Evolutionary conservation across 2,329 filamentous ascomycete species (phyloP).

Genomic region (Pseudogymnoascus sp.): DNA sequence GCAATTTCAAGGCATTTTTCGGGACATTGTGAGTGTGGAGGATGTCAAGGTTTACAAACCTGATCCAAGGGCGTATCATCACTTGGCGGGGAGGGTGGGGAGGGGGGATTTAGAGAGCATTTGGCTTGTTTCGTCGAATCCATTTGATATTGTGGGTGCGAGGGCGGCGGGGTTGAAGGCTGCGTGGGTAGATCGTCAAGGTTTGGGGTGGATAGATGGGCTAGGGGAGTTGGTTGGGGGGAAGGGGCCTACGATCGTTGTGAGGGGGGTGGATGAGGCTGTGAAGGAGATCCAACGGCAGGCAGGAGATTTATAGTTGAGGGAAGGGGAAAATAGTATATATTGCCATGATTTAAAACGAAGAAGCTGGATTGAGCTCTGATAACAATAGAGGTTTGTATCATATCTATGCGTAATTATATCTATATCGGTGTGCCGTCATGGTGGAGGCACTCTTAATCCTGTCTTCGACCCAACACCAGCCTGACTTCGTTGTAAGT

Average conservation of each 20-base stretch:
- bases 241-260: constrained; percentile 46
- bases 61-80: constrained; percentile 32
- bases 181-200: constrained; percentile 59
- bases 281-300: constrained; percentile 33
- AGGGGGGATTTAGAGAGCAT: constrained; percentile 37
- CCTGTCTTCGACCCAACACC: constrained; percentile 40
- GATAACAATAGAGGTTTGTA: background rate
- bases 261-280: constrained; percentile 50
- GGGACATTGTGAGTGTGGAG: constrained; percentile 55
- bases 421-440: background rate
- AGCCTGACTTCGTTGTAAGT: constrained; percentile 58
- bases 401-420: background rate
- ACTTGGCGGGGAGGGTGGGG: constrained; percentile 20
- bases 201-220: constrained; percentile 57
- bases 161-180: constrained; percentile 53
- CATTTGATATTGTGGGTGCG: constrained; percentile 66
- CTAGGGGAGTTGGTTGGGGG: constrained; percentile 40
- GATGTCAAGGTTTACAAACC: constrained; percentile 58
- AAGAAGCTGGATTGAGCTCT: background rate
- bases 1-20: constrained; percentile 54
- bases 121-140: constrained; percentile 66
- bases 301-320: constrained; percentile 20
- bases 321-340: background rate
- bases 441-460: background rate
- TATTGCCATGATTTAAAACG: background rate